These are phyloP conservation scores for Cudoniella acicularis DNA, from an alignment of 495 filamentous ascomycete genomes.

Conservation along the genomic window DNA sequence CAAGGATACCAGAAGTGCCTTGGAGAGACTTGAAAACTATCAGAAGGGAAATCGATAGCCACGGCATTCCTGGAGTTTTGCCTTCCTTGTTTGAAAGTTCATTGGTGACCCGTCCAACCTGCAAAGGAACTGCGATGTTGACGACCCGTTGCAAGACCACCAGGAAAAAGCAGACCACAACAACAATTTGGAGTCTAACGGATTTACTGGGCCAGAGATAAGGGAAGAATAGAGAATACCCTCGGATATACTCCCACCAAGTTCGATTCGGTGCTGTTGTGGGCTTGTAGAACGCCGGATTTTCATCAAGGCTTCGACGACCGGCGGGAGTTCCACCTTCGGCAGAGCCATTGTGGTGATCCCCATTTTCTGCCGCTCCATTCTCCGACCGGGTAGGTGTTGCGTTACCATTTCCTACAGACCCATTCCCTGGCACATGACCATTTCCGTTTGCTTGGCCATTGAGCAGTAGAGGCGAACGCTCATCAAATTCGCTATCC, in stretches of 20 bases:
- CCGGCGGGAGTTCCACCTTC: slow-evolving; percentile 17
- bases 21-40: slow-evolving; percentile 82
- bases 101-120: slow-evolving; percentile 70
- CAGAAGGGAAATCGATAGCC: slow-evolving; percentile 70
- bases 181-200: slow-evolving; percentile 63
- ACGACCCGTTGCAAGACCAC: slow-evolving; percentile 72
- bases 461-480: slow-evolving; percentile 14
- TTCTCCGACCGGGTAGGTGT: neutral
- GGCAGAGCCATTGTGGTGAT: no score
- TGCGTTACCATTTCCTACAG: slow-evolving; percentile 3
- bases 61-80: slow-evolving; percentile 51
- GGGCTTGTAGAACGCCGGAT: slow-evolving; percentile 49
- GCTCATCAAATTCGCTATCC: slow-evolving; percentile 9
- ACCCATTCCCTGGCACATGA: slow-evolving; percentile 13
- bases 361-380: neutral
- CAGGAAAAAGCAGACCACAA: slow-evolving; percentile 75
- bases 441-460: slow-evolving; percentile 32
- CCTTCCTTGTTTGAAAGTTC: slow-evolving; percentile 39
- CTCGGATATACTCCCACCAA: slow-evolving; percentile 86
- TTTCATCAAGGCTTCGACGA: slow-evolving; percentile 28
- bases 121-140: slow-evolving; percentile 76
- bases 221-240: slow-evolving; percentile 86
- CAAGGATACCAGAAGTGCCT: slow-evolving; percentile 80
- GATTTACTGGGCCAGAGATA: slow-evolving; percentile 91
- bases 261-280: slow-evolving; percentile 39